Percentiles rank a stretch among this genome's conserved stretches.
phyloP scores from a whole-genome alignment of 139 green algal species.

The Pseudopediastrum boryanum region DNA sequence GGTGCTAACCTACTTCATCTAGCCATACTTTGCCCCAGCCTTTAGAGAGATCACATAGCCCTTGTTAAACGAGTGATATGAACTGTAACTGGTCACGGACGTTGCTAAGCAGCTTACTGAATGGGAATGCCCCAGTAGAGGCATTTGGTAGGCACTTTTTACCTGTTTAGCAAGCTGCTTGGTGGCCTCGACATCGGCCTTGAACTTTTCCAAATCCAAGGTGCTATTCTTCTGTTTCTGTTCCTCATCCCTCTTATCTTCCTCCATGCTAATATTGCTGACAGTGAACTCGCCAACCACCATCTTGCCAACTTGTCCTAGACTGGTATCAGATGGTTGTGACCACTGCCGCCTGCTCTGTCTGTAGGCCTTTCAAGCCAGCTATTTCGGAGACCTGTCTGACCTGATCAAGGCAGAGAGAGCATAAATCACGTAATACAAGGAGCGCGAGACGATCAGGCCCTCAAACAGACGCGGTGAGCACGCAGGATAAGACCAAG shows the following conservation, averaged over 20 bases:
- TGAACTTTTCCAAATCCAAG: constrained; percentile 68
- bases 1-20: no score
- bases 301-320: constrained; percentile 30
- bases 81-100: neutral
- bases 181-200: constrained; percentile 50
- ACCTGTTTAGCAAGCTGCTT: constrained; percentile 52
- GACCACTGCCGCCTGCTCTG: neutral
- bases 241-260: constrained; percentile 61
- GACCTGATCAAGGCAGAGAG: no score
- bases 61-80: no score
- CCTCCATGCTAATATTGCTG: constrained; percentile 54
- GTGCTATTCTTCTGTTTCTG: constrained; percentile 45
- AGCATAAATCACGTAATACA: no score
- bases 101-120: neutral
- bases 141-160: neutral
- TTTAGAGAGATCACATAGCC: no score
- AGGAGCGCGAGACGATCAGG: no score
- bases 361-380: no score
- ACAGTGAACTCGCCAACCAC: constrained; percentile 61
- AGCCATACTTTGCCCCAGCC: no score
- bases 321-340: neutral
- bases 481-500: no score
- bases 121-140: neutral
- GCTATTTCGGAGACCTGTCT: no score
- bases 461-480: no score